These are phyloP conservation scores for Syzygium aqueum DNA, from an alignment of 345 rosid species.

Conservation along the genomic window DNA sequence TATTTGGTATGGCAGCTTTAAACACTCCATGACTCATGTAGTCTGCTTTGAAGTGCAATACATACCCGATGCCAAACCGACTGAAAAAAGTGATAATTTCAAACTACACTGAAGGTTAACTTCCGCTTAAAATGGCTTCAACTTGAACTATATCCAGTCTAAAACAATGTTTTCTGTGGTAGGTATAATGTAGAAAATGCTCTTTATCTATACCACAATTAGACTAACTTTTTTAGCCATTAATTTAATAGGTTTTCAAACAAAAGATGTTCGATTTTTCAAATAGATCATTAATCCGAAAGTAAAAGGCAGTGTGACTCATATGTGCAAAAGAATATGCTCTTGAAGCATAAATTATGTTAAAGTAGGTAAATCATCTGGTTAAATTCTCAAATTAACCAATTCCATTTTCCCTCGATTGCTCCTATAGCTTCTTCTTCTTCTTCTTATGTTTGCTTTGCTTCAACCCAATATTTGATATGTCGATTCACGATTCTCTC, in stretches of 20 bases:
- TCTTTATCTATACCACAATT: neutral
- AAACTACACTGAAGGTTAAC: neutral
- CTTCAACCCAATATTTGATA: neutral
- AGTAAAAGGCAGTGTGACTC: neutral
- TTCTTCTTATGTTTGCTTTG: neutral
- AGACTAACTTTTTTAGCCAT: neutral
- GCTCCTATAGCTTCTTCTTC: neutral
- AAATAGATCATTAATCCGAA: neutral
- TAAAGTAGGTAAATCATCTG: neutral
- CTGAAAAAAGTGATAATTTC: conserved; percentile 13
- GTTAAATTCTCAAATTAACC: neutral
- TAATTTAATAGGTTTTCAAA: neutral
- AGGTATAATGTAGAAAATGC: neutral
- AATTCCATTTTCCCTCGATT: neutral
- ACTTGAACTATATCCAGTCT: neutral
- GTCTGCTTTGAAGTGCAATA: neutral
- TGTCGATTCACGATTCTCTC: neutral
- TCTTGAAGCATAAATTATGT: conserved; percentile 15
- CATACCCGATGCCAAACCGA: neutral
- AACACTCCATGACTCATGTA: neutral
- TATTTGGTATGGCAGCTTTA: conserved; percentile 21
- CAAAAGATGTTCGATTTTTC: neutral
- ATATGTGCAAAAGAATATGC: neutral
- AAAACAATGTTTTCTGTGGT: neutral
- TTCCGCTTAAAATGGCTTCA: neutral